Conservation (phyloP, 192 early-diverging fungal genomes). For the Entomortierella beljakovae region DNA sequence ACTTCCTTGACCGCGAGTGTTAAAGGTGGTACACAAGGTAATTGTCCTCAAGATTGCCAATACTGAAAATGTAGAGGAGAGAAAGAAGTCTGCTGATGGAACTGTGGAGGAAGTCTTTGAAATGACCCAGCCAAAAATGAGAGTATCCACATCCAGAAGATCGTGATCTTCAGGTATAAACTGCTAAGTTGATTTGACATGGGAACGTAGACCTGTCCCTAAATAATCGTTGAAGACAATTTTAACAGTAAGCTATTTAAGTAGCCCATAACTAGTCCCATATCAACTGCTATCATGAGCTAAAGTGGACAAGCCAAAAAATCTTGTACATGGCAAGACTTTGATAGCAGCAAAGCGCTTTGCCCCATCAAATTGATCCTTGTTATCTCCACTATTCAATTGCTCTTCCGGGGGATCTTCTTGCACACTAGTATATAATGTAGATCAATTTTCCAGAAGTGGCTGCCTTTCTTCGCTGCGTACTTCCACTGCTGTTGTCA, state of each 20-base stretch:
- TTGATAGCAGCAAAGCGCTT: conserved; percentile 13
- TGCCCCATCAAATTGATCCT: conserved; percentile 13
- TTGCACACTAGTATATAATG: no score
- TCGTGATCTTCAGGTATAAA: neutral
- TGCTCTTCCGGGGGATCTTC: neutral
- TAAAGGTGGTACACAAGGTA: conserved; percentile 13
- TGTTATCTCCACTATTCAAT: neutral
- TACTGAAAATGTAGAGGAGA: conserved; percentile 6
- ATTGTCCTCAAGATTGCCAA: neutral
- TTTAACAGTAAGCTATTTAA: conserved; percentile 30
- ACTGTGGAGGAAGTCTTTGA: conserved; percentile 19
- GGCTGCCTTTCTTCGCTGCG: conserved; percentile 22
- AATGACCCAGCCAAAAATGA: conserved; percentile 32
- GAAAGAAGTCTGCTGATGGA: conserved; percentile 27
- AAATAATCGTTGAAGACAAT: conserved; percentile 38
- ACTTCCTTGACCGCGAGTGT: neutral
- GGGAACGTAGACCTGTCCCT: no score
- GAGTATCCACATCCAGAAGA: conserved; percentile 12
- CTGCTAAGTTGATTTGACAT: neutral
- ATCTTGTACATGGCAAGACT: conserved; percentile 27
- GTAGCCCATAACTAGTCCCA: conserved; percentile 23
- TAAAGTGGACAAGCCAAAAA: conserved; percentile 31
- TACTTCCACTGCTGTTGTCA: no score
- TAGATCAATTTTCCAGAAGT: neutral
- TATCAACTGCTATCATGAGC: conserved; percentile 19